phyloP scores from a whole-genome alignment of 2,329 filamentous ascomycete species.

The Thelonectria blattea region DNA sequence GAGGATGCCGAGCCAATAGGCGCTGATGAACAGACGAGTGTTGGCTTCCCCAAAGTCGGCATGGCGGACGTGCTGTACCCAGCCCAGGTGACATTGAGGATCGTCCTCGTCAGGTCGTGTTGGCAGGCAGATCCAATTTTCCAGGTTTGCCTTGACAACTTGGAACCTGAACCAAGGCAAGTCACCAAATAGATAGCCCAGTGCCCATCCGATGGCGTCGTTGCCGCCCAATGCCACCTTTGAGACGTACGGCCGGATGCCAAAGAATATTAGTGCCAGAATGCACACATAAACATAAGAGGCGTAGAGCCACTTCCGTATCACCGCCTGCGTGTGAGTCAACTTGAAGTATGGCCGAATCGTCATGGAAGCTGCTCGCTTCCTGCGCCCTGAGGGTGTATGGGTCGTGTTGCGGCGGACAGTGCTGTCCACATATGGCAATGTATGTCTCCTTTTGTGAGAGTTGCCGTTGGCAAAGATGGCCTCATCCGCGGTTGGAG shows the following conservation, averaged over 20 bases:
- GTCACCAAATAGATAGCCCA: conserved; percentile 88
- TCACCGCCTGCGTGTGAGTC: conserved; percentile 76
- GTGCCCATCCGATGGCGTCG: conserved; percentile 91
- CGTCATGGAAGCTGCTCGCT: conserved; percentile 67
- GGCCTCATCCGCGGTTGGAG: conserved; percentile 27
- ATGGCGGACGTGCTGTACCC: conserved; percentile 70
- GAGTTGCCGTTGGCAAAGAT: conserved; percentile 27
- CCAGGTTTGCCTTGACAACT: conserved; percentile 71
- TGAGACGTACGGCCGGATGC: conserved; percentile 73
- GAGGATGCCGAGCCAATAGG: conserved; percentile 76
- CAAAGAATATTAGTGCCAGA: conserved; percentile 68
- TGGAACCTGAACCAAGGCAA: conserved; percentile 73
- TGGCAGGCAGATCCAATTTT: conserved; percentile 78
- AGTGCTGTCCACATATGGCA: conserved; percentile 51
- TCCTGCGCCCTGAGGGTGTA: conserved; percentile 69
- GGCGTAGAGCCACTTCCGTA: conserved; percentile 86
- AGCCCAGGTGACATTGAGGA: conserved; percentile 58
- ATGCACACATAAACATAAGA: conserved; percentile 76
- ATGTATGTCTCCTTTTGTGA: conserved; percentile 55
- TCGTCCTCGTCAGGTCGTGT: conserved; percentile 42
- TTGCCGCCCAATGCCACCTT: conserved; percentile 69
- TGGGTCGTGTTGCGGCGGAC: conserved; percentile 51
- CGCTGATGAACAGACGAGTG: conserved; percentile 76
- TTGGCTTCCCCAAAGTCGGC: conserved; percentile 75
- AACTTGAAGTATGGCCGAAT: conserved; percentile 79